Evolutionary conservation across 768 basidiomycete genomes (phyloP), one percentile per base, ranked within the genome.

Genomic region (Termitomyces sp.): DNA sequence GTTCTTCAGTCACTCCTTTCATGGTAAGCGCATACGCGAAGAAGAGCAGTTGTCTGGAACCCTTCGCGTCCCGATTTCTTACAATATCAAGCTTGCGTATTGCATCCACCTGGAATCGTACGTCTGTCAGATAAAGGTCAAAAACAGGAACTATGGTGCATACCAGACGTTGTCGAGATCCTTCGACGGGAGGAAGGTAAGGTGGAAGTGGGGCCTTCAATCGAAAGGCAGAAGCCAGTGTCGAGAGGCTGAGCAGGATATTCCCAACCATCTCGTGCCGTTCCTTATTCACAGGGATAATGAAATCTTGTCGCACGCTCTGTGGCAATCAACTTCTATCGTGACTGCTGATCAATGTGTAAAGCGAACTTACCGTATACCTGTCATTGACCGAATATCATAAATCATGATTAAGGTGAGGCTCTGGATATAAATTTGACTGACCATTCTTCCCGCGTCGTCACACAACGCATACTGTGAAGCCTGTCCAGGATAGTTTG

Each of bases 381-480:
- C 88, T 90, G 64, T 52, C 18, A 52, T 26, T 26, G 6, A 28
- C 51, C 26, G 10, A 13, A 49, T 24, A 40, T 41, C 52, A 41
- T 11, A 20, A 14, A 48, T 54, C 11, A 56, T 33, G 8, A 55
- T 33, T 32, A 41, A 50, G 53, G 62, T 18, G 24, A 22, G 49
- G 11, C 52, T 62, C 61, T 38, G 20, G 57, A 55, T 64, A 41
- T 50, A 18, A 35, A 59, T 35, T 30, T 48, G 43, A 69, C 82
- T 55, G 52, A 90, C 94, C 95, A 98, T 76, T 96, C 94, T 70
- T 96, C 92, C 41, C 92, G 81, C 0, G 93, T 94, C 5, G 92
- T 97, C n/a, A 98, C 95, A 68, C 93, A 95, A 30, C 95, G 83
- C 90, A 98, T 97, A 62, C 92, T 91, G 69, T 98, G 97, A 56